A percentile compares a stretch with the other conserved stretches of the same genome.
Evolutionary conservation across 2,329 filamentous ascomycete genomes (phyloP).

Genomic region (Fusarium sp.): DNA sequence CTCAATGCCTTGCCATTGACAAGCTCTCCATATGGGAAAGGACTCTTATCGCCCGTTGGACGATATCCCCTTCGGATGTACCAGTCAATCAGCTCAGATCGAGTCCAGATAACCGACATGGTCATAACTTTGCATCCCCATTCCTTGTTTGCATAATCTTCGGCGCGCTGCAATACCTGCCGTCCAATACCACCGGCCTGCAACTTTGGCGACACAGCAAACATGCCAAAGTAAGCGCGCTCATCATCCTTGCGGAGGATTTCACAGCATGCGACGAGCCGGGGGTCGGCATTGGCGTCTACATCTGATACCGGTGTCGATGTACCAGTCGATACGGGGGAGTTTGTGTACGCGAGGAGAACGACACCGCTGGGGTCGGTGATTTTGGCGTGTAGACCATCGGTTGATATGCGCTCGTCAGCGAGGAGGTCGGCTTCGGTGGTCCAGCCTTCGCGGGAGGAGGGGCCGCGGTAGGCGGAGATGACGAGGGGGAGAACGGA

Average conservation of each 20-base stretch:
- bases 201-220: constrained; percentile 55
- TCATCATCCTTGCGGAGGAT: constrained; percentile 44
- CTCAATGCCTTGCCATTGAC: constrained; percentile 49
- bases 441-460: constrained; percentile 56
- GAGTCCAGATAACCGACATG: constrained; percentile 56
- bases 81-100: constrained; percentile 57
- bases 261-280: constrained; percentile 57
- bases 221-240: constrained; percentile 57
- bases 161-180: constrained; percentile 53
- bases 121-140: constrained; percentile 51
- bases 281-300: constrained; percentile 30
- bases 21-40: constrained; percentile 55
- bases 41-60: constrained; percentile 50
- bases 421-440: constrained; percentile 56
- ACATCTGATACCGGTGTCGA: constrained; percentile 20
- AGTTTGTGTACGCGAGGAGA: constrained; percentile 46
- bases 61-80: constrained; percentile 56
- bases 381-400: constrained; percentile 53
- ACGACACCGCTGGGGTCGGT: constrained; percentile 48
- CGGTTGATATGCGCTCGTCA: constrained; percentile 54
- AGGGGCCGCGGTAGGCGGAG: constrained; percentile 56
- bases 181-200: constrained; percentile 57
- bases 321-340: constrained; percentile 4
- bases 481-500: constrained; percentile 52
- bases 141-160: constrained; percentile 48